Evolutionary conservation across 805 yeast genomes (phyloP), one percentile per base, ranked within the genome.

Genomic region (Ogataea angusta): DNA sequence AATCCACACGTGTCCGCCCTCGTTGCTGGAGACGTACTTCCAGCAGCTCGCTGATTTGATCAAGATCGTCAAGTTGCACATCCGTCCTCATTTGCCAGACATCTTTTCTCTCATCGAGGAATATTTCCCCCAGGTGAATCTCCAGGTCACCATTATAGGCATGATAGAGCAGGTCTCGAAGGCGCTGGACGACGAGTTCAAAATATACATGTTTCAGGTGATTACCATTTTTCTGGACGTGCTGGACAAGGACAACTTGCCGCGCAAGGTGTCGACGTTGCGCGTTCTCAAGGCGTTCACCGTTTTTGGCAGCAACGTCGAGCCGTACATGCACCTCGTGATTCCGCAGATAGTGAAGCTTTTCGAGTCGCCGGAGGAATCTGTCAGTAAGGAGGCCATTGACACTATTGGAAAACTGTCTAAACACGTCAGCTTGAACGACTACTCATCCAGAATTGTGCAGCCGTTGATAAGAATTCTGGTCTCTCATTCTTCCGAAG

Each of bases 151-250:
- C 0, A 83, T 91, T 16, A 77, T 93, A 27, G 77, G 81, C 17
- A 74, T 91, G 24, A 77, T 90, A 16, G 97, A 91, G 57, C 78
- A 89, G 3, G 77, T 93, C 22, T 85, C 96, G 0, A 77, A 75
- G 38, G 89, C 97, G 0, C 67, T 93, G 36, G 95, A 88, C 42
- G 95, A 95, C 6, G 99, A 93, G 56, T 93, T 93, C 67, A 93
- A 88, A 52, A 72, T 82, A 60, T 82, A 83, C 56, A 68, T 93
- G 44, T 85, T 96, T 1, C 79, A 79, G 18, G 77, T 93, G 2
- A 70, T 93, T 30, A 86, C 93, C 0, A 66, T 86, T 30, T 70
- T 93, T 55, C 67, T 93, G 31, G 81, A 82, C 35, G 83, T 87
- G 4, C 68, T 93, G 36, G 95, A 86, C 39, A 78, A 77, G 38